Percentiles rank a stretch among this genome's conserved stretches.
phyloP scores from a whole-genome alignment of 345 rosid species.

The Combretum micranthum region DNA sequence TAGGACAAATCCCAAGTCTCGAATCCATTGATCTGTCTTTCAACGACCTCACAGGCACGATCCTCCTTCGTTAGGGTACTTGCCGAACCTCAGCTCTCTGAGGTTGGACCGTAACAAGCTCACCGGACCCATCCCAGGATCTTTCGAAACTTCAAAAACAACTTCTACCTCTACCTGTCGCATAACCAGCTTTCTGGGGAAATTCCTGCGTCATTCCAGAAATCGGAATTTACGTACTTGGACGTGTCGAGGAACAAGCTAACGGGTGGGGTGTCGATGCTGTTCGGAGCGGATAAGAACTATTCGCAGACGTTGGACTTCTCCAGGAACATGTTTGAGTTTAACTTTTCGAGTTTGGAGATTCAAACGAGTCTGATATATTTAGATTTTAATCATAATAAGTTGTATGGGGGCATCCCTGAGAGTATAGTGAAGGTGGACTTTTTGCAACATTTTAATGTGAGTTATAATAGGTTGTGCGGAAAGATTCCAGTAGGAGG shows the following conservation, averaged over 20 bases:
- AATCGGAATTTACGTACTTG: background rate
- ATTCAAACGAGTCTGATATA: background rate
- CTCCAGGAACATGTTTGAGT: slow-evolving; percentile 18
- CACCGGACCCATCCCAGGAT: slow-evolving; percentile 15
- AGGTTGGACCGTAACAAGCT: slow-evolving; percentile 10
- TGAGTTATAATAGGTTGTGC: slow-evolving; percentile 18
- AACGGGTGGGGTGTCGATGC: slow-evolving; percentile 7
- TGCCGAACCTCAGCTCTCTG: slow-evolving; percentile 4
- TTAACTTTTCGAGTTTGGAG: slow-evolving; percentile 14
- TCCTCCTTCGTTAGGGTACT: slow-evolving; percentile 7
- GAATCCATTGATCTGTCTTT: slow-evolving; percentile 6
- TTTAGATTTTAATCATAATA: slow-evolving; percentile 16
- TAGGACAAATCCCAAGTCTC: slow-evolving; percentile 11
- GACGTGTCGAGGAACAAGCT: slow-evolving; percentile 16
- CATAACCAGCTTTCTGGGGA: slow-evolving; percentile 16
- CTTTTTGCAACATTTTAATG: slow-evolving; percentile 10
- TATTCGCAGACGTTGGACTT: slow-evolving; percentile 6
- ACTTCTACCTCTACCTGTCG: slow-evolving; percentile 10
- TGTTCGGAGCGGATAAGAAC: slow-evolving; percentile 11
- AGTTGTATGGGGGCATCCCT: slow-evolving; percentile 9
- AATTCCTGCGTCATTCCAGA: slow-evolving; percentile 9
- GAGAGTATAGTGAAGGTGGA: slow-evolving; percentile 2
- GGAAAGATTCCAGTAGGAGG: slow-evolving; percentile 21
- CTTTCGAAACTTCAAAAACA: background rate
- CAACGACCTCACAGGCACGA: slow-evolving; percentile 10